Evolutionary conservation across 495 filamentous ascomycete species (phyloP).

Genomic region (Aspergillus funiculosus): DNA sequence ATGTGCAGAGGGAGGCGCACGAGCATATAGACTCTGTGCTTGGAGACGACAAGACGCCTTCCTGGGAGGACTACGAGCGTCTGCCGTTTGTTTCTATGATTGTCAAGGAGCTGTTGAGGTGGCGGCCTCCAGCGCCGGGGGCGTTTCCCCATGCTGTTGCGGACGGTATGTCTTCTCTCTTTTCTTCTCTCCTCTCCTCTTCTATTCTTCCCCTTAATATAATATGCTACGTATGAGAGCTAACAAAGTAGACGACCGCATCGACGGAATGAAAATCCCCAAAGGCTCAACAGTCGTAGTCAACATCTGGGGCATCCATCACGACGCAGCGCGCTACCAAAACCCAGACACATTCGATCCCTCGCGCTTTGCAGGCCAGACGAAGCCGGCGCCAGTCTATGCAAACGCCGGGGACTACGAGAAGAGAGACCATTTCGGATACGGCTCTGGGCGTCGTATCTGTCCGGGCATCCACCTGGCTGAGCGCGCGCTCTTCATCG

Average conservation of each 20-base stretch:
- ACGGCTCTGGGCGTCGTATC: conserved; percentile 27
- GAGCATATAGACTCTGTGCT: not conserved
- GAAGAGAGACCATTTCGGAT: conserved; percentile 28
- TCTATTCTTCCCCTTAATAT: not conserved
- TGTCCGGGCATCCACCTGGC: conserved; percentile 30
- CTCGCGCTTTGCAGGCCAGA: conserved; percentile 35
- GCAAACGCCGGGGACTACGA: conserved; percentile 23
- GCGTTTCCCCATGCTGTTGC: conserved; percentile 1
- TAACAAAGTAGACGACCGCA: conserved; percentile 20
- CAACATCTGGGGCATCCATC: conserved; percentile 32
- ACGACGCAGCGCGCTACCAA: conserved; percentile 23
- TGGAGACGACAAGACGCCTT: not conserved
- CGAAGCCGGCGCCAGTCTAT: conserved; percentile 18
- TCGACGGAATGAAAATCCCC: conserved; percentile 29
- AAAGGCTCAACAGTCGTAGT: conserved; percentile 27
- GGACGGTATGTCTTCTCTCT: not conserved
- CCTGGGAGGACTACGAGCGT: not conserved
- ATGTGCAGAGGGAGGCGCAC: conserved; percentile 6
- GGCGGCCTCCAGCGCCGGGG: conserved; percentile 1
- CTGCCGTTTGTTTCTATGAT: conserved; percentile 9
- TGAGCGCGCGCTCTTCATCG: conserved; percentile 47
- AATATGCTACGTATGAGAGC: too few relatives aligned
- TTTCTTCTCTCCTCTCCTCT: too few relatives aligned
- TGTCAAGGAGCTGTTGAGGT: conserved; percentile 2
- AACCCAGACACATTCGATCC: conserved; percentile 51